Evolutionary conservation across 805 yeast genomes (phyloP).

Genomic region (Starmerella stigmatis): DNA sequence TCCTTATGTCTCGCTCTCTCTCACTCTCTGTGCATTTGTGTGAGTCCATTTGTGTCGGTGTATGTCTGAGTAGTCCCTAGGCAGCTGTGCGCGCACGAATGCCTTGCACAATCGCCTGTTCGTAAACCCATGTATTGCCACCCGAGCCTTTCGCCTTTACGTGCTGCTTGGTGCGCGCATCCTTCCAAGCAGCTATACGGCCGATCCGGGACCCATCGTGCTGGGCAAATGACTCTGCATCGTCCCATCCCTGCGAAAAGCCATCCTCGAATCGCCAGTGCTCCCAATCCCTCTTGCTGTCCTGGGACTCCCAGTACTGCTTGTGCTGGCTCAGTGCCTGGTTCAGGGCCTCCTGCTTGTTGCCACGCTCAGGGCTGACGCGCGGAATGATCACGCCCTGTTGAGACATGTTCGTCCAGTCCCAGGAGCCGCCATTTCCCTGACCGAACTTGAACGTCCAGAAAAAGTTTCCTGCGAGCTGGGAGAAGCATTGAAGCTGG

Average conservation of each 20-base stretch:
- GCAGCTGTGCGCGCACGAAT: slow-evolving; percentile 29
- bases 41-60: too few relatives aligned
- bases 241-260: slow-evolving; percentile 63
- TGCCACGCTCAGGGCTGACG: slow-evolving; percentile 11
- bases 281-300: slow-evolving; percentile 54
- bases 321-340: slow-evolving; percentile 40
- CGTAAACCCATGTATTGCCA: slow-evolving; percentile 73
- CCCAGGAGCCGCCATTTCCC: slow-evolving; percentile 98
- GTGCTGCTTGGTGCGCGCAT: slow-evolving; percentile 55
- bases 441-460: slow-evolving; percentile 84
- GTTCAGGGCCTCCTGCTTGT: slow-evolving; percentile 29
- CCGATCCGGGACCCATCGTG: slow-evolving; percentile 68
- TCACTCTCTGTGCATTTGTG: too few relatives aligned
- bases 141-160: slow-evolving; percentile 43
- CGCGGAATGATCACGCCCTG: slow-evolving; percentile 15
- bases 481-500: slow-evolving; percentile 40
- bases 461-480: slow-evolving; percentile 62
- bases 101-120: slow-evolving; percentile 70
- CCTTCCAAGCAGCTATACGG: slow-evolving; percentile 57
- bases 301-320: slow-evolving; percentile 57
- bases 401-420: slow-evolving; percentile 56
- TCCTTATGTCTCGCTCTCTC: too few relatives aligned
- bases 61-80: background rate
- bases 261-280: slow-evolving; percentile 77
- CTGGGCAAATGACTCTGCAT: slow-evolving; percentile 55